Conservation (phyloP, 352 stramenopile genomes). For the Phytopythium montanum region DNA sequence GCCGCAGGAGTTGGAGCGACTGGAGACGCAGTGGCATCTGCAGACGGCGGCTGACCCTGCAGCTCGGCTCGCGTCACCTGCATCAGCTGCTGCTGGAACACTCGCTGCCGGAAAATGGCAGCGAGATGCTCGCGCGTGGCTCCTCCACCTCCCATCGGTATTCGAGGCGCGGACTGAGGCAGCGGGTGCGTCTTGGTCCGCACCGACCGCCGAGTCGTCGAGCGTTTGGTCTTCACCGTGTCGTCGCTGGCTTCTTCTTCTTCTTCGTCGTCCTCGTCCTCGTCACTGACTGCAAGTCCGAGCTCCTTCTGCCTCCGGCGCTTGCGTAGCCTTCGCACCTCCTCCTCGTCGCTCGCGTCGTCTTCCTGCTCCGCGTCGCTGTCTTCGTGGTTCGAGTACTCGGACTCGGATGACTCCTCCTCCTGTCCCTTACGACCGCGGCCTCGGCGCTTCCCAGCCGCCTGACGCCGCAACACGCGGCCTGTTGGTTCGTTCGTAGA, state of each 20-base stretch:
- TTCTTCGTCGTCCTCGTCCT: background rate
- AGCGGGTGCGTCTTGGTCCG: conserved; percentile 1
- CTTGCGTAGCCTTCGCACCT: conserved; percentile 12
- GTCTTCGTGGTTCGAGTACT: conserved; percentile 13
- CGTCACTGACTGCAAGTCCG: conserved; percentile 8
- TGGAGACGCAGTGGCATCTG: background rate
- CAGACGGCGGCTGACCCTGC: conserved; percentile 4
- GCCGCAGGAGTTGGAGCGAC: background rate
- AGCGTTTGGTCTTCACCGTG: background rate
- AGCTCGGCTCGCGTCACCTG: conserved; percentile 19
- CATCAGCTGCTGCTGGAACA: conserved; percentile 46
- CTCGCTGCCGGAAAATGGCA: conserved; percentile 54
- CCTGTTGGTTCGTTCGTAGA: background rate
- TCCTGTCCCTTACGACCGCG: background rate
- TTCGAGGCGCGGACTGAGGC: background rate
- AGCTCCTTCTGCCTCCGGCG: conserved; percentile 2
- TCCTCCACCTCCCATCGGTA: background rate
- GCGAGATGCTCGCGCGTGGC: conserved; percentile 48
- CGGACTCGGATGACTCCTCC: conserved; percentile 4
- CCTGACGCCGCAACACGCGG: background rate
- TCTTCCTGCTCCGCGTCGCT: conserved; percentile 21
- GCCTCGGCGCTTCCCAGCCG: background rate
- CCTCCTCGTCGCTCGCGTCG: conserved; percentile 15
- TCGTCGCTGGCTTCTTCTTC: background rate
- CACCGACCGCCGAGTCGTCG: background rate